Conservation (phyloP, 1,284 basidiomycete species). For the Moesziomyces globuligerus region DNA sequence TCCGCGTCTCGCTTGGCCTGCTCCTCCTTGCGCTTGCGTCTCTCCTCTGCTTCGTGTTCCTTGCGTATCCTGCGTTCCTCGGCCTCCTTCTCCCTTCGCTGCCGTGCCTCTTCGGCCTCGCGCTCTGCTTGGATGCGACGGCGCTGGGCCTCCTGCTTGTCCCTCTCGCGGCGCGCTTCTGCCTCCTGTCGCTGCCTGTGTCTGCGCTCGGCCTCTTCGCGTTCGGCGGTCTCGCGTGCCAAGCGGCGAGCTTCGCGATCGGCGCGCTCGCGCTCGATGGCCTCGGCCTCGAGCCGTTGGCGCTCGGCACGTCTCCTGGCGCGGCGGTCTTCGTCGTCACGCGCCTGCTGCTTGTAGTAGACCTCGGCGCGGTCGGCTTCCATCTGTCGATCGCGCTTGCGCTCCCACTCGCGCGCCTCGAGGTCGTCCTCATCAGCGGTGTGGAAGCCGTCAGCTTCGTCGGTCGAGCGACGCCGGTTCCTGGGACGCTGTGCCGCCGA, state of each 20-base stretch:
- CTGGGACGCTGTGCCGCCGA: conserved; percentile 11
- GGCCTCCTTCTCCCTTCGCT: conserved; percentile 25
- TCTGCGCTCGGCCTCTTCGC: conserved; percentile 10
- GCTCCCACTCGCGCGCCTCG: conserved; percentile 43
- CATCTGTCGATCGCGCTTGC: conserved; percentile 33
- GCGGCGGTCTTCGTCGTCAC: conserved; percentile 28
- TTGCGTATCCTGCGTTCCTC: conserved; percentile 21
- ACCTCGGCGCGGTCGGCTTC: conserved; percentile 37
- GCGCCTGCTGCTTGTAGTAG: conserved; percentile 21
- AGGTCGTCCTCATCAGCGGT: conserved; percentile 44
- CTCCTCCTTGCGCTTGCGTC: conserved; percentile 18
- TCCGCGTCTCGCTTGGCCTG: conserved; percentile 17
- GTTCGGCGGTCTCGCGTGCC: neutral
- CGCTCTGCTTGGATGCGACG: conserved; percentile 24
- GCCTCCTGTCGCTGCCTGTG: conserved; percentile 16
- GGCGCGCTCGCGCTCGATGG: conserved; percentile 17
- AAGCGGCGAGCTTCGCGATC: conserved; percentile 8
- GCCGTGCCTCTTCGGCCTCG: conserved; percentile 21
- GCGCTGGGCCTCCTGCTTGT: conserved; percentile 12
- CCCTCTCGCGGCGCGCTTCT: neutral
- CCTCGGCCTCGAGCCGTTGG: conserved; percentile 15
- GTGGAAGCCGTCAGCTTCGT: conserved; percentile 36
- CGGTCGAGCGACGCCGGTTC: conserved; percentile 26
- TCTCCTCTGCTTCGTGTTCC: conserved; percentile 24
- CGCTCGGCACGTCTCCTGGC: conserved; percentile 22